These are phyloP conservation scores for Curvularia hawaiiensis DNA, from an alignment of 2,329 filamentous ascomycete genomes.

Conservation along the genomic window DNA sequence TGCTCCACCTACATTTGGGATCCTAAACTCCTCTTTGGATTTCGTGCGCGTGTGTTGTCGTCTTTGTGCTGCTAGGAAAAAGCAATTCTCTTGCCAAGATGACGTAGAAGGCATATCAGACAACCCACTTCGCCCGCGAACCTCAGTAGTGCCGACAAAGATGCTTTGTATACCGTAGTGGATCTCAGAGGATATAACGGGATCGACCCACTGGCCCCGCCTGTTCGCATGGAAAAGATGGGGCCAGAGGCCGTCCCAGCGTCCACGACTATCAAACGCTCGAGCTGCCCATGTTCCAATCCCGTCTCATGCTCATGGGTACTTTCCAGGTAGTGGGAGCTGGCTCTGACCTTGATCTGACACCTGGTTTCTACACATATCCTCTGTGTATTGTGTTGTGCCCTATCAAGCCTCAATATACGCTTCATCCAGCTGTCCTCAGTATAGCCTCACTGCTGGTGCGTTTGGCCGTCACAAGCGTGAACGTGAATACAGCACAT, in stretches of 20 bases:
- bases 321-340: neutral
- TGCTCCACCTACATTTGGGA: neutral
- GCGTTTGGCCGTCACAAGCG: neutral
- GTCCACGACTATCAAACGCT: neutral
- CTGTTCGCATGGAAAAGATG: conserved; percentile 11
- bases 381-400: neutral
- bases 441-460: neutral
- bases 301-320: neutral
- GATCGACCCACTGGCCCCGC: conserved; percentile 11
- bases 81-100: neutral
- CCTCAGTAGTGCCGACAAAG: neutral
- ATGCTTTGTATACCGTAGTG: neutral
- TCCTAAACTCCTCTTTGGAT: neutral
- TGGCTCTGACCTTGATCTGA: neutral
- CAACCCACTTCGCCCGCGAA: neutral
- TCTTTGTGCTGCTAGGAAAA: neutral
- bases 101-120: neutral
- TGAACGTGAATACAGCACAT: neutral
- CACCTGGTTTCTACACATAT: neutral
- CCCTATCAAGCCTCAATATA: neutral
- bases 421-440: neutral
- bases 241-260: neutral
- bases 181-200: neutral
- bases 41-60: no score
- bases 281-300: neutral